These are phyloP conservation scores for Talaromyces sp. DNA, from an alignment of 2,329 filamentous ascomycete species.

Conservation along the genomic window DNA sequence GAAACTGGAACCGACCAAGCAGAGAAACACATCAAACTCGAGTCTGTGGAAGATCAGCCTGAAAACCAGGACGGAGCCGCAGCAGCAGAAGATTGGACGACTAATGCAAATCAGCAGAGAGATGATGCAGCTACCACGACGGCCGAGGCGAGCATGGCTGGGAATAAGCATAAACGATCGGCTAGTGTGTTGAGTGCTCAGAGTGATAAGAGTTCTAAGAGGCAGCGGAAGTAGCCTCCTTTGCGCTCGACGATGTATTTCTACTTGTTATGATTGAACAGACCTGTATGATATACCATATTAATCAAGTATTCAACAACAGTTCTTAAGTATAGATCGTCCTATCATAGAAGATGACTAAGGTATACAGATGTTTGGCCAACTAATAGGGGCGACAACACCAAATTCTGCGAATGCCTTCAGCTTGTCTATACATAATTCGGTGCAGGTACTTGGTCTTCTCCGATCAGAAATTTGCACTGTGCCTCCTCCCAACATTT, in stretches of 20 bases:
- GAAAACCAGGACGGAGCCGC: not conserved
- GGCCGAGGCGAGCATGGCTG: constrained; percentile 22
- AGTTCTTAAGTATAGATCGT: not conserved
- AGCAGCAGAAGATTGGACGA: not conserved
- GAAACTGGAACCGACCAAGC: constrained; percentile 21
- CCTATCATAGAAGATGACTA: not conserved
- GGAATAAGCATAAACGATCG: constrained; percentile 64
- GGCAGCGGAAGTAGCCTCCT: constrained; percentile 42
- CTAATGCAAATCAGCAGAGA: not conserved
- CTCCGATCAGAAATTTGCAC: not conserved
- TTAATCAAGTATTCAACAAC: not conserved
- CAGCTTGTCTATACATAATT: not conserved
- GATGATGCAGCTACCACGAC: constrained; percentile 11
- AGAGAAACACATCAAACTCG: constrained; percentile 34
- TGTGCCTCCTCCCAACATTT: constrained; percentile 12
- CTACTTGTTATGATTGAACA: not conserved
- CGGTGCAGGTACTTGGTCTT: not conserved
- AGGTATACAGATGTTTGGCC: not conserved
- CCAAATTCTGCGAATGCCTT: not conserved
- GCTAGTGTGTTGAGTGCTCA: constrained; percentile 71
- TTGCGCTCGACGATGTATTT: not conserved
- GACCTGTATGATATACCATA: not conserved
- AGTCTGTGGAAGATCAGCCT: constrained; percentile 30
- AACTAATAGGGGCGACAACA: not conserved
- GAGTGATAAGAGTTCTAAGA: constrained; percentile 59